These are phyloP conservation scores for Populus pruinosa DNA, from an alignment of 345 rosid species.

Conservation along the genomic window DNA sequence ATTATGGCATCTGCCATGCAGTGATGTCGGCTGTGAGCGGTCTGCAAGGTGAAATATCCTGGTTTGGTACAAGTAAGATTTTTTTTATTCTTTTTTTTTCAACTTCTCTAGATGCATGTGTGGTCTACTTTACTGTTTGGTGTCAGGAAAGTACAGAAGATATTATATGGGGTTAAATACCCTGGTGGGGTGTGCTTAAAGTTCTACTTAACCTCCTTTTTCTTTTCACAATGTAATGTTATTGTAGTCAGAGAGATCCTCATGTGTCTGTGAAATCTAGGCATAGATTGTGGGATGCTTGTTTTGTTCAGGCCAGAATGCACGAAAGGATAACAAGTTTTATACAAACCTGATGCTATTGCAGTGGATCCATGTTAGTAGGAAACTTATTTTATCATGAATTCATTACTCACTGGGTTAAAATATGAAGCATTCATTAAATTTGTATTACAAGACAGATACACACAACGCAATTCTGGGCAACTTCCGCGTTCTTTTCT, in stretches of 20 bases:
- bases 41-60: slow-evolving; percentile 65
- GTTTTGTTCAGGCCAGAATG: neutral
- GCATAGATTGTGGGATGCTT: neutral
- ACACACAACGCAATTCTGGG: neutral
- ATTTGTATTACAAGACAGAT: neutral
- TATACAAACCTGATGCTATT: neutral
- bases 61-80: slow-evolving; percentile 73
- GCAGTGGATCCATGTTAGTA: neutral
- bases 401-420: neutral
- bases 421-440: neutral
- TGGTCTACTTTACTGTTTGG: neutral
- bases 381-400: neutral
- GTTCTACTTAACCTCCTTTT: slow-evolving; percentile 1
- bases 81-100: slow-evolving; percentile 10
- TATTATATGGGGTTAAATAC: neutral
- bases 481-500: neutral
- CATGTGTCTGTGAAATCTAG: neutral
- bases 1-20: slow-evolving; percentile 34
- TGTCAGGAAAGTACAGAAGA: slow-evolving; percentile 8
- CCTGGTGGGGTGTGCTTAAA: neutral
- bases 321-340: neutral
- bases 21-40: slow-evolving; percentile 99
- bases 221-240: neutral
- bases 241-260: neutral
- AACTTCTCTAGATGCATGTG: slow-evolving; percentile 2